Conservation (phyloP, 768 basidiomycete genomes). For the Tylopilus vinaceipallidus region DNA sequence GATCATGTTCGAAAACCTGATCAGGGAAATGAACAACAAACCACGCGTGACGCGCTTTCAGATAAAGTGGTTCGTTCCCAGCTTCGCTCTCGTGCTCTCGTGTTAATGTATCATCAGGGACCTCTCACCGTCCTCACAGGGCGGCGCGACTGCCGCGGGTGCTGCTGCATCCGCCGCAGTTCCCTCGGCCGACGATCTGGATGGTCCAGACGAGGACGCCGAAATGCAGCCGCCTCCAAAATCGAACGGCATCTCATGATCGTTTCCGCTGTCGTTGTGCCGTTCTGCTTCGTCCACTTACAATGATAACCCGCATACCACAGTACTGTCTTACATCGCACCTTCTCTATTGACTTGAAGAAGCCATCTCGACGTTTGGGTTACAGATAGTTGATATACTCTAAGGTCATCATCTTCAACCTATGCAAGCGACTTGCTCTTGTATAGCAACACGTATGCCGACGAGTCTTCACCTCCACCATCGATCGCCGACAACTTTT, state of each 20-base stretch:
- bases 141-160: conserved; percentile 45
- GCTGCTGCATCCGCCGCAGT: conserved; percentile 72
- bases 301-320: conserved; percentile 15
- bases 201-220: conserved; percentile 37
- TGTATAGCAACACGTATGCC: conserved; percentile 88
- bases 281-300: neutral
- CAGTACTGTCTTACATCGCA: conserved; percentile 1
- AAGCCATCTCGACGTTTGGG: conserved; percentile 7
- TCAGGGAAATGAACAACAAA: conserved; percentile 86
- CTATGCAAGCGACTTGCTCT: conserved; percentile 50
- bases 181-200: conserved; percentile 69
- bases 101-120: conserved; percentile 47
- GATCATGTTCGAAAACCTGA: conserved; percentile 75
- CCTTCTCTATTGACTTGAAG: conserved; percentile 2
- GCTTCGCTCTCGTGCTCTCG: neutral
- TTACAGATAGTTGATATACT: conserved; percentile 18
- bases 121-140: conserved; percentile 50
- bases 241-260: conserved; percentile 26
- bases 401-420: conserved; percentile 1
- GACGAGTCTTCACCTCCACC: conserved; percentile 91
- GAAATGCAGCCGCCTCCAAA: conserved; percentile 16
- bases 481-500: conserved; percentile 81
- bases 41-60: conserved; percentile 93
- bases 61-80: conserved; percentile 69
- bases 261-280: neutral